Percentiles rank a stretch among this genome's conserved stretches.
These are phyloP conservation scores for Fusarium paranaense DNA, from an alignment of 2,329 filamentous ascomycete genomes.

Conservation along the genomic window DNA sequence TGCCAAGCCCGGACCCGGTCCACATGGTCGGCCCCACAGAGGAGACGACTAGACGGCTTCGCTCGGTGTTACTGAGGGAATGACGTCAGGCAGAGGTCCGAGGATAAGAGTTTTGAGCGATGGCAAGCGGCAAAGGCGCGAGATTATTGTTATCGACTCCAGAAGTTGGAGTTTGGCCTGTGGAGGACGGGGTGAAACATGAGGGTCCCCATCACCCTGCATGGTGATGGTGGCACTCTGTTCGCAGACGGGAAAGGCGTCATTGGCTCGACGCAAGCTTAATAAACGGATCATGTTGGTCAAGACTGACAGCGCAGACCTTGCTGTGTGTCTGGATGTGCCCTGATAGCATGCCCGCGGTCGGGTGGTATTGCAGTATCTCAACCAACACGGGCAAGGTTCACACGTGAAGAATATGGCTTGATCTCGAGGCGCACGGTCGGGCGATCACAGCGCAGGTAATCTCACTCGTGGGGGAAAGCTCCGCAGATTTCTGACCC, in stretches of 20 bases:
- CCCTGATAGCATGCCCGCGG: not conserved
- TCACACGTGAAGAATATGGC: conserved; percentile 2
- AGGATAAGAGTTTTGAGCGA: not conserved
- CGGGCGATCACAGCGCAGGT: conserved; percentile 19
- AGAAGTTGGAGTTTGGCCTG: not conserved
- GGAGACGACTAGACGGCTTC: conserved; percentile 12
- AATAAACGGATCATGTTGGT: not conserved
- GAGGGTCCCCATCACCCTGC: not conserved
- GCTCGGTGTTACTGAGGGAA: conserved; percentile 38
- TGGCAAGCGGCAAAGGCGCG: conserved; percentile 26
- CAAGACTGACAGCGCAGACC: not conserved
- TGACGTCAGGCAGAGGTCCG: conserved; percentile 29
- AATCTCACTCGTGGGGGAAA: conserved; percentile 11
- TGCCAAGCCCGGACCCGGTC: conserved; percentile 36
- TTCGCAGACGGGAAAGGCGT: conserved; percentile 12
- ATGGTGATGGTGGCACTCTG: conserved; percentile 17
- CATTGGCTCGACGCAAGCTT: conserved; percentile 18
- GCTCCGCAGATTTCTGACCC: conserved; percentile 4
- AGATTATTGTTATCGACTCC: not conserved
- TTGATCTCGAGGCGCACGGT: conserved; percentile 9
- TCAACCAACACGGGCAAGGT: not conserved
- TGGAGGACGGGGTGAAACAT: conserved; percentile 19
- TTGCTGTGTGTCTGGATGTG: not conserved
- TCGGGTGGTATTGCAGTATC: not conserved
- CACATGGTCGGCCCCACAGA: conserved; percentile 12